Base-by-base conservation (phyloP, 257 asterid species). In the Pogostemon cablin region DNA sequence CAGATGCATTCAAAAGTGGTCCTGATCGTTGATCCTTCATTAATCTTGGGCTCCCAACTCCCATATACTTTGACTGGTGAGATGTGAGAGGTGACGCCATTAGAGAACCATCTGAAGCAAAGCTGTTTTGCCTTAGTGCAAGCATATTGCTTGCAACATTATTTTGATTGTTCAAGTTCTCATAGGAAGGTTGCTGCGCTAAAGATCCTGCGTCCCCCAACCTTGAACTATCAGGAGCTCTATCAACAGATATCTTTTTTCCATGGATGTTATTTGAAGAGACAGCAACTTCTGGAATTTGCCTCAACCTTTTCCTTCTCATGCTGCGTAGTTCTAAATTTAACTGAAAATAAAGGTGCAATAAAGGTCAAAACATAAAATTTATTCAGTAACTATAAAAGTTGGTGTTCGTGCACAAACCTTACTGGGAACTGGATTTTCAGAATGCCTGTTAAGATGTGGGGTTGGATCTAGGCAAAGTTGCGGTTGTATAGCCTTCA, bases 401-500 rank as follows among this genome's bases (percentile, higher is more conserved):
- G 74, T 25, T 25, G 32, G 32, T 25, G 62, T 54, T 44, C 64
- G 34, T 48, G 52, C 11, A 56, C 70, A 37, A 70, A 95, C 99
- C 96, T 86, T 91, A 60, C 82, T 59, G 39, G 90, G 72, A 73
- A 67, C 79, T 38, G 79, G 81, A 63, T 73, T 74, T 75, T 81
- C 78, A 77, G 79, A 77, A 68, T 91, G 89, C 70, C 81, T 90
- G 71, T 83, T 89, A 49, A 91, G 82, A 80, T 80, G 89, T 25
- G 96, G 96, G 50, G 80, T 65, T 25, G 99, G 99, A 72, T 87
- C 95, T 55, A 95, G 83, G 82, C 75, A 82, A 78, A 95, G 97
- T 60, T 89, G 86, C 7, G 99, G 99, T 77, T 89, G 98, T 72
- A 91, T 81, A 73, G 96, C 98, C 79, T 84, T 91, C 81, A 95